These are phyloP conservation scores for Fusarium chaquense DNA, from an alignment of 2,329 filamentous ascomycete genomes.

Conservation along the genomic window DNA sequence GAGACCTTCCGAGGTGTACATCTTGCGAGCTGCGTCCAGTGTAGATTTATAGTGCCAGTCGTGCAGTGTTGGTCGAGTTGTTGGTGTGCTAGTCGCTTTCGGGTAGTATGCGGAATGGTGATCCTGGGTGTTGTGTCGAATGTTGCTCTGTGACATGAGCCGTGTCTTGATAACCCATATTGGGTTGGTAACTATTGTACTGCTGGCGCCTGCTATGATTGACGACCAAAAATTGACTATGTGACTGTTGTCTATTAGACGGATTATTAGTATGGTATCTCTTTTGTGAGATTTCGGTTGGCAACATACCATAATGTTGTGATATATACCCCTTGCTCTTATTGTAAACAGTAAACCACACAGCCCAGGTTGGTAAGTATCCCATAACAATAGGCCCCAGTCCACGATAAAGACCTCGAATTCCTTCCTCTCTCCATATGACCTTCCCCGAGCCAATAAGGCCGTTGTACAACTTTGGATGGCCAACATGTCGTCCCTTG, in stretches of 20 bases:
- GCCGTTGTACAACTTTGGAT: constrained; percentile 80
- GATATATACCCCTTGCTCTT: constrained; percentile 82
- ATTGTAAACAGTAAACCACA: constrained; percentile 98
- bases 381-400: constrained; percentile 94
- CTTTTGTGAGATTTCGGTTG: background rate
- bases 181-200: constrained; percentile 93
- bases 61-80: constrained; percentile 68
- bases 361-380: constrained; percentile 97
- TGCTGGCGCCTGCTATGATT: constrained; percentile 89
- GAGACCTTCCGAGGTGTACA: constrained; percentile 92
- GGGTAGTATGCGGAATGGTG: constrained; percentile 58
- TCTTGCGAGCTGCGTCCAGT: constrained; percentile 91
- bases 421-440: constrained; percentile 89
- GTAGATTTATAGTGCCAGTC: constrained; percentile 96
- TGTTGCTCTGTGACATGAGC: constrained; percentile 90
- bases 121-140: constrained; percentile 54
- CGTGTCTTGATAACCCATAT: constrained; percentile 99
- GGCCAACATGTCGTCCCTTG: constrained; percentile 62
- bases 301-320: constrained; percentile 69
- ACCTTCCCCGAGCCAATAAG: constrained; percentile 85
- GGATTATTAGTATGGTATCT: constrained; percentile 24
- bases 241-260: constrained; percentile 74
- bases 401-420: constrained; percentile 92
- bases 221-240: constrained; percentile 89
- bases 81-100: constrained; percentile 65